These are phyloP conservation scores for Aulographum hederae DNA, from an alignment of 2,329 filamentous ascomycete genomes.

Conservation along the genomic window DNA sequence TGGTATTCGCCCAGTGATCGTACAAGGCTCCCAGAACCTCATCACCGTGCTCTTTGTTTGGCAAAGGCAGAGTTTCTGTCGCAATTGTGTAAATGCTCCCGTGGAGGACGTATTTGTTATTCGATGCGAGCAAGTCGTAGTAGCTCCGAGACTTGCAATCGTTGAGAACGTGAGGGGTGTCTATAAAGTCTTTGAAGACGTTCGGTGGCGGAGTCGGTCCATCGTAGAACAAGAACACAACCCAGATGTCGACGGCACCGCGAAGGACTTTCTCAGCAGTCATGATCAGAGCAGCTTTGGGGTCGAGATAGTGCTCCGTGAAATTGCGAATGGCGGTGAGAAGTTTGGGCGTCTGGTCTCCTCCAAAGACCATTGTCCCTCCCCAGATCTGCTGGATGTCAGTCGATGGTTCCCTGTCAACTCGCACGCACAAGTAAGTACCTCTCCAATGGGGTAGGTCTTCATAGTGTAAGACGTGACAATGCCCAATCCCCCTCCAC, in stretches of 20 bases:
- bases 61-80: constrained; percentile 16
- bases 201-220: constrained; percentile 31
- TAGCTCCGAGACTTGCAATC: constrained; percentile 29
- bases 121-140: too few relatives aligned
- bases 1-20: constrained; percentile 13
- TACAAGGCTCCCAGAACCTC: constrained; percentile 14
- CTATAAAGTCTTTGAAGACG: constrained; percentile 38
- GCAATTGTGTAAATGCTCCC: too few relatives aligned
- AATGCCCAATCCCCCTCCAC: too few relatives aligned
- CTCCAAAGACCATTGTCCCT: constrained; percentile 24
- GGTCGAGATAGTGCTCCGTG: constrained; percentile 37
- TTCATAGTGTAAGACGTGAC: too few relatives aligned
- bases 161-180: constrained; percentile 24
- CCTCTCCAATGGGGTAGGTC: too few relatives aligned
- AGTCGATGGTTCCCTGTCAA: too few relatives aligned
- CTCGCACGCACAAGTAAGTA: too few relatives aligned
- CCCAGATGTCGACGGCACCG: constrained; percentile 32
- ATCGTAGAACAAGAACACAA: constrained; percentile 46
- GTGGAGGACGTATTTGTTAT: too few relatives aligned
- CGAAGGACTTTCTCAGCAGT: constrained; percentile 30
- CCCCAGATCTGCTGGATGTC: constrained; percentile 31
- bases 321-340: constrained; percentile 34
- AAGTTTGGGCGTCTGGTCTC: constrained; percentile 20
- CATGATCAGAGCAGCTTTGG: constrained; percentile 41
- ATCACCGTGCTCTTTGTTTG: constrained; percentile 8